phyloP scores from a whole-genome alignment of 129 eudicot genomes.

The Chrysanthemum makinoi region DNA sequence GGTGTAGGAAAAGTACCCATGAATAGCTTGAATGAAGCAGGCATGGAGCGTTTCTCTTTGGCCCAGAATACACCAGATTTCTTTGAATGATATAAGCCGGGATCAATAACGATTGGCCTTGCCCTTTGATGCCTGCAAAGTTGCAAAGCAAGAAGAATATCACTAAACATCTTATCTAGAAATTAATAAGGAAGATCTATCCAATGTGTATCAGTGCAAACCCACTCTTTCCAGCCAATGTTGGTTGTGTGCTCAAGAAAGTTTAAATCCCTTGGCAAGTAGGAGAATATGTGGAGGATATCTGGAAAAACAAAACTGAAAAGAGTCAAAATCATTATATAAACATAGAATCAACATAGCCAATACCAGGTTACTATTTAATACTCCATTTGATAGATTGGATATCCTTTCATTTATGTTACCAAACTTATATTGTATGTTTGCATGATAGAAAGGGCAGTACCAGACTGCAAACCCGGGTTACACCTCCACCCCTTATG shows the following conservation, averaged over 20 bases:
- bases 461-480: no score
- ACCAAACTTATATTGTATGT: no score
- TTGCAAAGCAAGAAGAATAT: background rate
- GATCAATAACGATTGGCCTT: conserved; percentile 85
- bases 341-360: background rate
- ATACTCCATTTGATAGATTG: background rate
- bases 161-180: background rate
- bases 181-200: background rate
- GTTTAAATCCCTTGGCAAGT: conserved; percentile 90
- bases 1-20: conserved; percentile 44
- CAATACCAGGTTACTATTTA: background rate
- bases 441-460: no score
- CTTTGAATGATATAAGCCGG: conserved; percentile 84
- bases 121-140: conserved; percentile 74
- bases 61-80: conserved; percentile 97
- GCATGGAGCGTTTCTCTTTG: conserved; percentile 94
- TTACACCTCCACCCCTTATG: no score
- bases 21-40: conserved; percentile 87
- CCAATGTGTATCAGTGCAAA: conserved; percentile 3
- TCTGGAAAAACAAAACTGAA: conserved; percentile 49
- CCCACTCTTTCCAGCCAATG: conserved; percentile 99
- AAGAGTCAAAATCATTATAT: background rate
- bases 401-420: background rate
- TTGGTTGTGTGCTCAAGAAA: conserved; percentile 91
- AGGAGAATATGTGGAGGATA: conserved; percentile 88